Evolutionary conservation across 768 basidiomycete species (phyloP).

Genomic region (Boletus subparvulus): DNA sequence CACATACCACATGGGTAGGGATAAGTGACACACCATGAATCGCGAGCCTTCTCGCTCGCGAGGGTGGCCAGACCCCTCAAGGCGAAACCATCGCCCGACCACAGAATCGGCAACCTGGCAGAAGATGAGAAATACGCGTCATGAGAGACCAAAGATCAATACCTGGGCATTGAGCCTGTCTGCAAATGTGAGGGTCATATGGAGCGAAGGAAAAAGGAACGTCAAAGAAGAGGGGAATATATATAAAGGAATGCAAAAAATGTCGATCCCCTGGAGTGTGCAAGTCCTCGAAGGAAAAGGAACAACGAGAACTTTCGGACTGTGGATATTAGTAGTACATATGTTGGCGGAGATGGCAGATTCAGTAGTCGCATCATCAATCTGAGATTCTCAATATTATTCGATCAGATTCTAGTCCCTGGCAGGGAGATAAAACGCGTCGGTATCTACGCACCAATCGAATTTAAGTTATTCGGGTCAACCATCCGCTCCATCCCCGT

Average conservation of each 20-base stretch:
- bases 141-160: neutral
- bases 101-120: constrained; percentile 40
- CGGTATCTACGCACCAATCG: constrained; percentile 10
- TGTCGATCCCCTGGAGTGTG: neutral
- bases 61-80: constrained; percentile 69
- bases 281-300: constrained; percentile 7
- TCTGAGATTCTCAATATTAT: constrained; percentile 18
- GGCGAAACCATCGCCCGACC: constrained; percentile 65
- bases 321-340: constrained; percentile 9
- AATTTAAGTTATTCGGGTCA: neutral
- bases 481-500: neutral
- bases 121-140: neutral
- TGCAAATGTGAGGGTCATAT: constrained; percentile 39
- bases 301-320: neutral
- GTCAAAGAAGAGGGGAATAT: constrained; percentile 13
- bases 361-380: constrained; percentile 13
- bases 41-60: constrained; percentile 62
- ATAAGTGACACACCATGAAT: constrained; percentile 46
- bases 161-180: constrained; percentile 46
- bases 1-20: neutral
- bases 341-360: constrained; percentile 10
- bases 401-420: constrained; percentile 14
- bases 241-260: constrained; percentile 24
- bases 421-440: constrained; percentile 25
- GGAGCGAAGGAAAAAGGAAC: constrained; percentile 17